Base-by-base conservation (phyloP, 2,329 filamentous ascomycete species). In the Nemania abortiva region DNA sequence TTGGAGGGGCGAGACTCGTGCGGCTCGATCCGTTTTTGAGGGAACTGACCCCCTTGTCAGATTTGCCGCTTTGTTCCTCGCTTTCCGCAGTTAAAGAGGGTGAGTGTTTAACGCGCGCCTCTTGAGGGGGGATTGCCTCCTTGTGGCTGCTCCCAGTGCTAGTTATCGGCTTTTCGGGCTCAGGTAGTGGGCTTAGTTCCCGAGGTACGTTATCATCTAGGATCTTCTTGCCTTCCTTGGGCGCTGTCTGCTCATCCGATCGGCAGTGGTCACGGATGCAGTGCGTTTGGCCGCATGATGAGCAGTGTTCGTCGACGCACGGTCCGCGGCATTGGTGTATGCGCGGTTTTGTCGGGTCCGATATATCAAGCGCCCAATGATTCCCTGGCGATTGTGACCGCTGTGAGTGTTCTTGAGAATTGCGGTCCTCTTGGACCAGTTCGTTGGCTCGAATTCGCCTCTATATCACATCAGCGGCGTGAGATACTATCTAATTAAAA, bases 391-490 rank as follows among this genome's bases (percentile, higher is more conserved):
- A 10, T 7, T 22, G 15, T 22, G 42, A 15, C 9, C 13, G 13
- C 24, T 15, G 18, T 11, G 18, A n/a, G 10, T 42, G 37, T 47
- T 31, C 18, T 20, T 22, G 18, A 3, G 31, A 18, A n/a, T 15
- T 9, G 31, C 3, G 42, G n/a, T 6, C 20, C 2, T 45, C 52
- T 6, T 49, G 22, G 13, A 5, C 10, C 20, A 22, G 5, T 31
- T 27, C 9, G 15, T 22, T 24, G 24, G 3, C n/a, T 20, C 49
- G 5, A 9, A 9, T 15, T 45, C 15, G 60, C 22, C 57, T 57
- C 62, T 69, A 31, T 24, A 10, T 55, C 27, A 18, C 6, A 9
- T 68, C 22, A 68, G 66, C 22, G 22, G 22, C 34, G 47, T 29
- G 22, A 47, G 31, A 49, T 39, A 20, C 11, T 13, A 22, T 13